phyloP scores from a whole-genome alignment of 352 stramenopile species.

The Globisporangium perplexum region DNA sequence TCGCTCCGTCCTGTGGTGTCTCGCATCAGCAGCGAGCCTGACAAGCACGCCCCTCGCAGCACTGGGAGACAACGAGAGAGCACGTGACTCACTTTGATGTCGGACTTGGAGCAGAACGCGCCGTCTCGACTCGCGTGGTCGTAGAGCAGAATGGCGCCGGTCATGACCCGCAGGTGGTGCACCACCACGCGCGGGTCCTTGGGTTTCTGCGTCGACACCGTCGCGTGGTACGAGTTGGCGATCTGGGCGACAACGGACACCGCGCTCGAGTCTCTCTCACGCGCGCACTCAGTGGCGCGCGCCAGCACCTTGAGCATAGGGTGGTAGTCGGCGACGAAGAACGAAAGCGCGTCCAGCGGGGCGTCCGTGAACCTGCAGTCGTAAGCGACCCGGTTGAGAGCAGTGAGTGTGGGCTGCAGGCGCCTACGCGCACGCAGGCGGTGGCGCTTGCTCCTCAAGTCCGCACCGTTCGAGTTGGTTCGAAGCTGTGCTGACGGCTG shows the following conservation, averaged over 20 bases:
- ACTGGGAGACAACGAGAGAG: neutral
- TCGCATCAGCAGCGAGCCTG: neutral
- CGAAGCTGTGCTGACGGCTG: constrained; percentile 23
- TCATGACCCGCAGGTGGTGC: constrained; percentile 46
- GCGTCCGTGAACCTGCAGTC: constrained; percentile 26
- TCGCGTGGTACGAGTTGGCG: constrained; percentile 39
- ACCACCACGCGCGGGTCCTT: constrained; percentile 37
- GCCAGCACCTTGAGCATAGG: constrained; percentile 55
- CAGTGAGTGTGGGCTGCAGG: too few relatives aligned
- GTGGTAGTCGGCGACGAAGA: constrained; percentile 56
- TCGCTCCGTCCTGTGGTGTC: neutral
- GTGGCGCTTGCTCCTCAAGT: neutral
- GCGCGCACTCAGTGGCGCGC: constrained; percentile 30
- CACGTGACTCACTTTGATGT: constrained; percentile 48
- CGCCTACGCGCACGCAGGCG: too few relatives aligned
- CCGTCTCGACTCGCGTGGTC: constrained; percentile 43
- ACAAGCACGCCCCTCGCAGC: neutral
- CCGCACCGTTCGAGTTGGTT: constrained; percentile 51
- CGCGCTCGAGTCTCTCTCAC: constrained; percentile 26
- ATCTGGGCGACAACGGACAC: constrained; percentile 33
- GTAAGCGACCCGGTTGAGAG: neutral
- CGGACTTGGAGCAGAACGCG: constrained; percentile 44
- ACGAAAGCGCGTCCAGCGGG: constrained; percentile 43
- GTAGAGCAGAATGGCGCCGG: constrained; percentile 50
- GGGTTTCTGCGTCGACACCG: constrained; percentile 19